Evolutionary conservation across 257 asterid species (phyloP).

Genomic region (Scutellaria minor): DNA sequence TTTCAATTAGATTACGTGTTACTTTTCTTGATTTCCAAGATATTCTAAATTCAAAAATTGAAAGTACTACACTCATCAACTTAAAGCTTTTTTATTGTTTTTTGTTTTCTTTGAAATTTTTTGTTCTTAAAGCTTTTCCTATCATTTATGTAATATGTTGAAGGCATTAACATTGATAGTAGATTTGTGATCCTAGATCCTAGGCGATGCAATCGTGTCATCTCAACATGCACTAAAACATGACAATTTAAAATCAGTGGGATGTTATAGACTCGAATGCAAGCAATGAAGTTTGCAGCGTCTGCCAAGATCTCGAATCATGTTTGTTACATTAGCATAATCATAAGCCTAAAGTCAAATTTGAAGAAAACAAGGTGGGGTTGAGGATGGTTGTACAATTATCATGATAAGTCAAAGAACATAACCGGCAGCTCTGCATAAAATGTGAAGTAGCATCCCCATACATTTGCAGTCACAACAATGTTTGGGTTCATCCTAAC

Average conservation of each 20-base stretch:
- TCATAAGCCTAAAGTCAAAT: slow-evolving; percentile 1
- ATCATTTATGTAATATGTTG: background rate
- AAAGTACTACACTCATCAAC: background rate
- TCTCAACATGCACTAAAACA: slow-evolving; percentile 3
- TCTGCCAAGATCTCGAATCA: background rate
- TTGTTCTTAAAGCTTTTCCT: background rate
- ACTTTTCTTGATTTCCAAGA: background rate
- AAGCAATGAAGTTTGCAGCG: slow-evolving; percentile 9
- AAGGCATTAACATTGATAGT: background rate
- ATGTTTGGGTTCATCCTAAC: background rate
- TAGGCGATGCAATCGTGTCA: background rate
- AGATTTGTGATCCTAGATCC: slow-evolving; percentile 1
- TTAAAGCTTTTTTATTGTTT: background rate
- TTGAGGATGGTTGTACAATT: background rate
- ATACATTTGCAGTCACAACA: background rate
- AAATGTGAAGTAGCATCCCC: background rate
- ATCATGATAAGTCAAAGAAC: background rate
- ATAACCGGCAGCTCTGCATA: background rate
- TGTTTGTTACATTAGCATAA: slow-evolving; percentile 1
- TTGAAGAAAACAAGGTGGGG: slow-evolving; percentile 1
- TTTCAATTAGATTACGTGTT: background rate
- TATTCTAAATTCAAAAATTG: background rate
- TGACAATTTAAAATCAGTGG: background rate
- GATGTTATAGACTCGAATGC: background rate
- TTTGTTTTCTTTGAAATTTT: background rate